Percentiles rank a stretch among this genome's conserved stretches.
phyloP scores from a whole-genome alignment of 116 monocot genomes.

The Posidonia oceanica region DNA sequence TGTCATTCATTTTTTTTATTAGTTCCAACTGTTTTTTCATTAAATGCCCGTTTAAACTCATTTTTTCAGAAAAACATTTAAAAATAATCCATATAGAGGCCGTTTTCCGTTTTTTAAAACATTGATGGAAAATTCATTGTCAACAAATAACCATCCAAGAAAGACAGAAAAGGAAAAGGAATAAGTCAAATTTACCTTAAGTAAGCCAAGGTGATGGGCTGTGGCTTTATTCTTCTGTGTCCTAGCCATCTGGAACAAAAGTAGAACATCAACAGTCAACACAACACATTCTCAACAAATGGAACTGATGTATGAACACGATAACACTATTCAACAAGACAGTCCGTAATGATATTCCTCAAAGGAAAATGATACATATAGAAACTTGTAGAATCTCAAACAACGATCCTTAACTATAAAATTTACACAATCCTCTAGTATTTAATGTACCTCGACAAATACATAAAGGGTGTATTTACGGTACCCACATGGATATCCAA shows the following conservation, averaged over 20 bases:
- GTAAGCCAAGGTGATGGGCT: conserved; percentile 92
- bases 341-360: too few relatives aligned
- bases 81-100: too few relatives aligned
- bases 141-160: neutral
- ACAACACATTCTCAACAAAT: neutral
- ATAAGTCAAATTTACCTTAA: conserved; percentile 39
- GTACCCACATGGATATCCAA: too few relatives aligned
- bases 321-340: neutral
- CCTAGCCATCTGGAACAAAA: conserved; percentile 81
- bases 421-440: neutral
- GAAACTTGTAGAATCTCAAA: neutral
- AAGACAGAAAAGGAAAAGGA: too few relatives aligned
- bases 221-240: conserved; percentile 98
- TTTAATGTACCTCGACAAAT: neutral
- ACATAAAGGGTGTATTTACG: too few relatives aligned
- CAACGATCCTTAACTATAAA: neutral
- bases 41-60: too few relatives aligned
- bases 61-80: too few relatives aligned
- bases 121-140: too few relatives aligned
- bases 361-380: too few relatives aligned
- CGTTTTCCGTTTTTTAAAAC: too few relatives aligned
- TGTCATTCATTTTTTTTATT: too few relatives aligned
- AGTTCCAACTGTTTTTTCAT: too few relatives aligned
- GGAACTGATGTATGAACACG: neutral
- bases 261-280: neutral